Percentiles rank a stretch among this genome's conserved stretches.
Evolutionary conservation across 73 alveolate species (phyloP).

Genomic region (Paramecium bursaria): DNA sequence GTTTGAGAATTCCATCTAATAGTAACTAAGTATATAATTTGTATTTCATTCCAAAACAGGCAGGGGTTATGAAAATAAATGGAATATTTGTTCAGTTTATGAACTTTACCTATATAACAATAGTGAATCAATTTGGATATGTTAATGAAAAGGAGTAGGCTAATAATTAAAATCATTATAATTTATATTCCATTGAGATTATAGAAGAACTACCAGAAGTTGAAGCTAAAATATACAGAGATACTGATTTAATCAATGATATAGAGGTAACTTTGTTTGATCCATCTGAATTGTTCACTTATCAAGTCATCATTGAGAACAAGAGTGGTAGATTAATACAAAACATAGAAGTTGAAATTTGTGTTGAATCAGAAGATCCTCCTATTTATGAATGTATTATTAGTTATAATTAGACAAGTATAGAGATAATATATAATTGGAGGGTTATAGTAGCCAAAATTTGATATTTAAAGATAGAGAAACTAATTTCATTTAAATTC

Average conservation of each 20-base stretch:
- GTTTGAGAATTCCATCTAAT: not conserved
- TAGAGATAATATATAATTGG: not conserved
- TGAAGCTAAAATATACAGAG: not conserved
- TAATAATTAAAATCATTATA: not conserved
- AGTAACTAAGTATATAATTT: not conserved
- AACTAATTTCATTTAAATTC: not conserved
- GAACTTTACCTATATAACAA: not conserved
- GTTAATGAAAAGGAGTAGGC: not conserved
- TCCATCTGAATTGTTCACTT: conserved; percentile 49
- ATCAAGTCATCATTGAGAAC: conserved; percentile 9
- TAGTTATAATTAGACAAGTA: no score
- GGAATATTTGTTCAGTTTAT: conserved; percentile 15
- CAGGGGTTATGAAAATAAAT: not conserved
- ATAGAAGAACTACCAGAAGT: conserved; percentile 20
- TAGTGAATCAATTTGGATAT: conserved; percentile 31
- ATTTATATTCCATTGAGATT: not conserved
- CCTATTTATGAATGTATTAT: conserved; percentile 37
- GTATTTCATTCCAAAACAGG: not conserved
- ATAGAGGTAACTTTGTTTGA: conserved; percentile 49
- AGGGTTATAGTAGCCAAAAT: conserved; percentile 31
- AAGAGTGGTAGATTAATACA: not conserved
- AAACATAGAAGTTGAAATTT: not conserved
- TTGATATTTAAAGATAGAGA: conserved; percentile 14
- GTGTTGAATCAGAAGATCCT: conserved; percentile 62
- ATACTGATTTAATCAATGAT: conserved; percentile 21